A percentile compares a stretch with the other conserved stretches of the same genome.
These are phyloP conservation scores for Penicillium tannophilum DNA, from an alignment of 495 filamentous ascomycete genomes.

Conservation along the genomic window DNA sequence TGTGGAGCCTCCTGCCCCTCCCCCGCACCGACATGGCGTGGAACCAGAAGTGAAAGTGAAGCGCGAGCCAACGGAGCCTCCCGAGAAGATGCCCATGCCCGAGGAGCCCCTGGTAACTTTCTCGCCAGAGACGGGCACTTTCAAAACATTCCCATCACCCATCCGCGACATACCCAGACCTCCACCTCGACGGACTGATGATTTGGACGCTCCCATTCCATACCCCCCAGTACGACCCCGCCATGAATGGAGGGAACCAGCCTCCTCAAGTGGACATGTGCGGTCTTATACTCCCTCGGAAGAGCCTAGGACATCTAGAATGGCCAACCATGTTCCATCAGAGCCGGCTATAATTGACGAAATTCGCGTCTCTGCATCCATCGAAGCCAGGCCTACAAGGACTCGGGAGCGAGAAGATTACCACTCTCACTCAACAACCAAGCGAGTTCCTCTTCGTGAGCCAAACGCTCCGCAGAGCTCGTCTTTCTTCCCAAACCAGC, in stretches of 20 bases:
- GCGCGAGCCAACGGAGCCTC: slow-evolving; percentile 30
- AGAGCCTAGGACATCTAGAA: slow-evolving; percentile 13
- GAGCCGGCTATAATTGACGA: slow-evolving; percentile 5
- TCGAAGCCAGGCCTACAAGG: slow-evolving; percentile 21
- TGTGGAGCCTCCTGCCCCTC: slow-evolving; percentile 21
- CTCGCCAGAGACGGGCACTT: slow-evolving; percentile 53
- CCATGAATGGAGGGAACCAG: slow-evolving; percentile 7
- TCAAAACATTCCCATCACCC: slow-evolving; percentile 48
- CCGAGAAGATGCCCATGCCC: slow-evolving; percentile 31
- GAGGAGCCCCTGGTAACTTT: slow-evolving; percentile 47
- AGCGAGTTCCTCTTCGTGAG: slow-evolving; percentile 37
- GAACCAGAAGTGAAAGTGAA: slow-evolving; percentile 16
- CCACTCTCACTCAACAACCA: slow-evolving; percentile 29
- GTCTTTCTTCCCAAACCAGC: slow-evolving; percentile 37
- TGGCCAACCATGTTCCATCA: slow-evolving; percentile 2
- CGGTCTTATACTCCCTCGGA: slow-evolving; percentile 25
- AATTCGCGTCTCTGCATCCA: neutral
- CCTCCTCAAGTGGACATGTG: slow-evolving; percentile 16
- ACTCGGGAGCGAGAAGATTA: slow-evolving; percentile 14
- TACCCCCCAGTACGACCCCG: slow-evolving; percentile 7
- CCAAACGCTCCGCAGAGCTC: slow-evolving; percentile 27
- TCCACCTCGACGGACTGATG: slow-evolving; percentile 22
- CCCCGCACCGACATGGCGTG: slow-evolving; percentile 8
- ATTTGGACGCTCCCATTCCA: slow-evolving; percentile 9
- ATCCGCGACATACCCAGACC: slow-evolving; percentile 24